Base-by-base conservation (phyloP, 768 basidiomycete species). In the Suillus placidus region DNA sequence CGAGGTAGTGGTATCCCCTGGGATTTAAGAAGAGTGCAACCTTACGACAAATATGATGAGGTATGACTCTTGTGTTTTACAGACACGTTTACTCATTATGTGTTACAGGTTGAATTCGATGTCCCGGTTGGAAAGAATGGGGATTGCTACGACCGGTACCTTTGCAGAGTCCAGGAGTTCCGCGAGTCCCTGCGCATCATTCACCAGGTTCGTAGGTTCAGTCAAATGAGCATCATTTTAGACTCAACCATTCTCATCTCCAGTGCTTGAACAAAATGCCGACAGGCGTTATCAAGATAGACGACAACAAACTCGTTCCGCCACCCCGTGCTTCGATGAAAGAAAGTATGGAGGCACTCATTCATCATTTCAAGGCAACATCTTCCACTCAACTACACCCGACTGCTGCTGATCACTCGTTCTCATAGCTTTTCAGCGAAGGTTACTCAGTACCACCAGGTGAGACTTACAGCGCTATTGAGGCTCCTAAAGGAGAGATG, bases 401-500 rank as follows among this genome's bases (percentile, higher is more conserved):
- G 12, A 12, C 5, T 23, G 20, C 26, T 45, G 26, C 58, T 69
- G 1, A 74, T 49, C 23, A n/a, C 42, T 32, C 13, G 26, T 8
- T 54, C 20, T 18, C 64, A 51, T 74, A 94, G 93, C 85, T 97
- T 71, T 99, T 95, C 83, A 93, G 92, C 62, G 97, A 99, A 79
- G 97, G 97, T 14, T 99, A 93, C 81, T 93, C 93, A 32, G 97
- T 99, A 34, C 97, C 97, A 20, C 92, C 94, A 20, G 93, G 93
- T 26, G 95, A 98, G 80, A 98, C 97, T 0, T 99, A 99, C 82
- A 88, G 87, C 60, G 97, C 97, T 2, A 98, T 99, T 70, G 97
- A 99, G 80, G 97, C 97, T 9, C 97, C 97, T 54, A 99, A 99
- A 80, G 96, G 96, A 68, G 97, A 99, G 81, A 98, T 98, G 95